Evolutionary conservation across 495 filamentous ascomycete genomes (phyloP).

Genomic region (Niebla homalea): DNA sequence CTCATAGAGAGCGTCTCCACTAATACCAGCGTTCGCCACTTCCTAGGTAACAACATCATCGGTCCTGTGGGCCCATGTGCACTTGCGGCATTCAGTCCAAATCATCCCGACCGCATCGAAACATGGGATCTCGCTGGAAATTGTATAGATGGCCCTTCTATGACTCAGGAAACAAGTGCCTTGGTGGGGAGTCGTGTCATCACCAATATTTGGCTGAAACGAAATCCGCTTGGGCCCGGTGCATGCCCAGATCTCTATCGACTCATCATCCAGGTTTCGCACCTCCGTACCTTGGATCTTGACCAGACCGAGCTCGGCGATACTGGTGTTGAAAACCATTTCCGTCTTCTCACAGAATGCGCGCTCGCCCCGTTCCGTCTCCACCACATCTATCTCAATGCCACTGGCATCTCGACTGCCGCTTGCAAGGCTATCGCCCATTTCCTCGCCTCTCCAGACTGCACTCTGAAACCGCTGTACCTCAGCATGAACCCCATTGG

Average conservation of each 20-base stretch:
- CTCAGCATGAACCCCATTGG: slow-evolving; percentile 23
- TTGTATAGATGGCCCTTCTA: slow-evolving; percentile 21
- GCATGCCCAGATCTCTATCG: slow-evolving; percentile 17
- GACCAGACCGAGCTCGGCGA: slow-evolving; percentile 31
- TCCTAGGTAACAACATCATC: slow-evolving; percentile 33
- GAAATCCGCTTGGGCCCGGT: slow-evolving; percentile 27
- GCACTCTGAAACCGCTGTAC: slow-evolving; percentile 22
- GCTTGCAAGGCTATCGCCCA: slow-evolving; percentile 18
- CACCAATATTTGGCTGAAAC: slow-evolving; percentile 33
- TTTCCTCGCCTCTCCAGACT: slow-evolving; percentile 20
- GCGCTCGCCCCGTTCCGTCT: slow-evolving; percentile 12
- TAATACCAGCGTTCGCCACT: slow-evolving; percentile 26
- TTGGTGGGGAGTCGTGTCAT: slow-evolving; percentile 20
- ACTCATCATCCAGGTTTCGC: slow-evolving; percentile 19
- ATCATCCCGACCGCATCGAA: slow-evolving; percentile 25
- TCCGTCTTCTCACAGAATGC: slow-evolving; percentile 15
- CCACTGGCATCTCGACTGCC: slow-evolving; percentile 19
- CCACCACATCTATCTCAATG: slow-evolving; percentile 28
- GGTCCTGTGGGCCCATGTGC: slow-evolving; percentile 23
- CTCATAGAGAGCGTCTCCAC: slow-evolving; percentile 22
- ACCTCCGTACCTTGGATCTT: slow-evolving; percentile 28
- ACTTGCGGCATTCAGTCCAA: slow-evolving; percentile 24
- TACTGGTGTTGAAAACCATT: slow-evolving; percentile 21
- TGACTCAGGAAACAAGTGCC: slow-evolving; percentile 21
- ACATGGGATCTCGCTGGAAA: slow-evolving; percentile 34